Evolutionary conservation across 148 eudicot genomes (phyloP).

Genomic region (Selenicereus undatus): DNA sequence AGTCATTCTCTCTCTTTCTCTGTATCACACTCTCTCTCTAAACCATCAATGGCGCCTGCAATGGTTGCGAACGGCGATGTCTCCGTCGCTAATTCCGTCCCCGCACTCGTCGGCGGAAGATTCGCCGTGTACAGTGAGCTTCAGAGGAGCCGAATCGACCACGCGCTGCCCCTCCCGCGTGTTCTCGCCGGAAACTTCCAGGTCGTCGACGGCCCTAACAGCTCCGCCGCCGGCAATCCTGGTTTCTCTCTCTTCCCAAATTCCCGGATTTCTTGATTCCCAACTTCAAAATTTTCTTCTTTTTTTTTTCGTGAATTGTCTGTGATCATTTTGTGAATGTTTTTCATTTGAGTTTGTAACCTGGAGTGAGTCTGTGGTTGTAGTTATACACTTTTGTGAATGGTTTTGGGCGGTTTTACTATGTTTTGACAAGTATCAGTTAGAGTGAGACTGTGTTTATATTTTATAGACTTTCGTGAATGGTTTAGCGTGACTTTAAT

Average conservation of each 20-base stretch:
- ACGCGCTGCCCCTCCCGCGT: constrained; percentile 73
- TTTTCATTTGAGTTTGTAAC: no score
- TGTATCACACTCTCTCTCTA: no score
- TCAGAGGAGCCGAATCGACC: constrained; percentile 82
- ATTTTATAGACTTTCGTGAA: not conserved
- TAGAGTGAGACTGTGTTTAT: not conserved
- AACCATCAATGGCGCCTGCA: constrained; percentile 47
- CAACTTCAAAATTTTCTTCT: no score
- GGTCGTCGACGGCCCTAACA: constrained; percentile 72
- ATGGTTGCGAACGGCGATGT: constrained; percentile 44
- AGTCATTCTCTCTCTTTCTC: not conserved
- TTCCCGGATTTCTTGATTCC: not conserved
- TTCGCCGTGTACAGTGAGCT: constrained; percentile 78
- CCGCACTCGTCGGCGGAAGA: constrained; percentile 42
- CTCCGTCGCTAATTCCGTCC: constrained; percentile 21
- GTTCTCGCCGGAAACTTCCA: constrained; percentile 58
- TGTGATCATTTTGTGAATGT: no score
- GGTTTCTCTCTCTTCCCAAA: constrained; percentile 31
- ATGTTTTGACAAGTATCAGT: no score
- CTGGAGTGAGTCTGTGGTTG: not conserved
- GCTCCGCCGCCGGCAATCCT: constrained; percentile 97
- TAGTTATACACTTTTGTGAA: no score
- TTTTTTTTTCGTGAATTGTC: no score
- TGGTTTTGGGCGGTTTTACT: no score
- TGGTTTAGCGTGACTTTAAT: not conserved